These are phyloP conservation scores for Imleria badia DNA, from an alignment of 768 basidiomycete species.

Conservation along the genomic window DNA sequence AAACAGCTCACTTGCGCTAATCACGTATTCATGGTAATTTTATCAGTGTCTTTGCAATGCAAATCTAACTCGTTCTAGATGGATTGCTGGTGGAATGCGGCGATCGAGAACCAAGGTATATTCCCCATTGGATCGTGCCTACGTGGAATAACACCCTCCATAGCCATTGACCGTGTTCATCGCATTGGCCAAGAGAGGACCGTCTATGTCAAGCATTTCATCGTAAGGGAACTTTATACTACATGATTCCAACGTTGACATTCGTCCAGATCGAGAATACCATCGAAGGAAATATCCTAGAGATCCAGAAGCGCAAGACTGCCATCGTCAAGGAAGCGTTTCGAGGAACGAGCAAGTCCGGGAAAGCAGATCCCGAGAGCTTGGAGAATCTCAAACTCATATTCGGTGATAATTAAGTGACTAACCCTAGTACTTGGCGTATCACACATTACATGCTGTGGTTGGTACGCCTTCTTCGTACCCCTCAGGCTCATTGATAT, in stretches of 20 bases:
- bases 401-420: constrained; percentile 13
- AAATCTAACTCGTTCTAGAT: constrained; percentile 49
- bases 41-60: neutral
- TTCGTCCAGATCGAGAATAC: constrained; percentile 59
- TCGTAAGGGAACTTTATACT: constrained; percentile 45
- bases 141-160: constrained; percentile 4
- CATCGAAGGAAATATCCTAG: constrained; percentile 75
- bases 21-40: constrained; percentile 80
- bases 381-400: constrained; percentile 69
- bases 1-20: constrained; percentile 73
- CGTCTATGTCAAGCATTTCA: constrained; percentile 83
- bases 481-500: too few species aligned
- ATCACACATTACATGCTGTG: too few species aligned
- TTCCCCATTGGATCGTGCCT: neutral
- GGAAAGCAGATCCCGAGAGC: constrained; percentile 62
- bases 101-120: constrained; percentile 75
- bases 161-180: constrained; percentile 85
- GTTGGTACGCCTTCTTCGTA: too few species aligned
- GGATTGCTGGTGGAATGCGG: constrained; percentile 94
- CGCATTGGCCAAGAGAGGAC: constrained; percentile 81
- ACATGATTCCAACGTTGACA: neutral
- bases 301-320: constrained; percentile 84
- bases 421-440: constrained; percentile 36
- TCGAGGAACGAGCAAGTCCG: constrained; percentile 48
- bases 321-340: constrained; percentile 87